phyloP scores from a whole-genome alignment of 1,284 basidiomycete genomes.

The Fomitopsis palustris region DNA sequence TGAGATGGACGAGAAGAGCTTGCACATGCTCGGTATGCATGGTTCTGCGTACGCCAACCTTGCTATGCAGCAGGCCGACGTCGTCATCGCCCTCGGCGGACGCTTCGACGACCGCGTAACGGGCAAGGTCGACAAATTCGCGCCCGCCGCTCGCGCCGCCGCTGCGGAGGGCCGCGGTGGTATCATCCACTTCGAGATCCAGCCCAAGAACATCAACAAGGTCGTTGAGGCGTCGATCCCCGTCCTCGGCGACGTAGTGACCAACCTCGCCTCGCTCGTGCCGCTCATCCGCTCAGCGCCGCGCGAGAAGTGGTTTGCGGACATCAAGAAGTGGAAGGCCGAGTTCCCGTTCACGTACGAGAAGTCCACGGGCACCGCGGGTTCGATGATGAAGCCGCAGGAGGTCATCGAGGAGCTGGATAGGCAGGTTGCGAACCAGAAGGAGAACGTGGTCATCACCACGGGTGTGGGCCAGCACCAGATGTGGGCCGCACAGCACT shows the following conservation, averaged over 20 bases:
- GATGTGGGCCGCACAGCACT: slow-evolving; percentile 99
- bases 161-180: slow-evolving; percentile 87
- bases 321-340: slow-evolving; percentile 85
- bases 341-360: slow-evolving; percentile 90
- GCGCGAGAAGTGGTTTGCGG: slow-evolving; percentile 77
- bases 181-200: slow-evolving; percentile 99
- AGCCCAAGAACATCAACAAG: slow-evolving; percentile 99
- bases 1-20: slow-evolving; percentile 81
- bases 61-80: slow-evolving; percentile 96
- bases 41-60: slow-evolving; percentile 96
- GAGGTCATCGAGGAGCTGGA: slow-evolving; percentile 95
- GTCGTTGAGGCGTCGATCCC: slow-evolving; percentile 95
- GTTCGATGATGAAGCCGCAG: slow-evolving; percentile 89
- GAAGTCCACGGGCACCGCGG: slow-evolving; percentile 50
- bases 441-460: slow-evolving; percentile 86
- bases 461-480: slow-evolving; percentile 99
- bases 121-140: slow-evolving; percentile 87
- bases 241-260: slow-evolving; percentile 89
- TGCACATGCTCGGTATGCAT: slow-evolving; percentile 99
- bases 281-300: slow-evolving; percentile 69
- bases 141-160: slow-evolving; percentile 86
- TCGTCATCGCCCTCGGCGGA: slow-evolving; percentile 95
- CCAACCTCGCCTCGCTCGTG: slow-evolving; percentile 80
- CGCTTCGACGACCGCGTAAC: slow-evolving; percentile 99
- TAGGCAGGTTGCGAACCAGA: slow-evolving; percentile 60